A percentile compares a stretch with the other conserved stretches of the same genome.
Conservation (phyloP, 2,329 filamentous ascomycete species). For the Arthrinium phaeospermum region DNA sequence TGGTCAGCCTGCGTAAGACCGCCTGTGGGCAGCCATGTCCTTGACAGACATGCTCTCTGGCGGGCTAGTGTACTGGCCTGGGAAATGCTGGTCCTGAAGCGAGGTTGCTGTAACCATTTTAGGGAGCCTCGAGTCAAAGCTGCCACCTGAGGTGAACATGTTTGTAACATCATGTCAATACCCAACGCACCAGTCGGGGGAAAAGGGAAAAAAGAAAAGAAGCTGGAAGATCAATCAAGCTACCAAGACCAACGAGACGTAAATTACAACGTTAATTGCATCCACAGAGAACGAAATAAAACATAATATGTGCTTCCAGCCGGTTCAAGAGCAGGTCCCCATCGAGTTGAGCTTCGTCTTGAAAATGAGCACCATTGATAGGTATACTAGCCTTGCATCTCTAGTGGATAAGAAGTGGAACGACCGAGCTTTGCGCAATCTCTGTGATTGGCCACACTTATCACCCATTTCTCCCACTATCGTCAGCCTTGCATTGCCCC, state of each 20-base stretch:
- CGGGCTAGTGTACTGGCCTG: not conserved
- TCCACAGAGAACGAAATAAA: not conserved
- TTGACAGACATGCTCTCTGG: constrained; percentile 60
- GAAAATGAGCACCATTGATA: not conserved
- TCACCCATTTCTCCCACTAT: not conserved
- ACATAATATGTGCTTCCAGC: not conserved
- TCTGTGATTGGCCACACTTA: not conserved
- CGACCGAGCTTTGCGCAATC: not conserved
- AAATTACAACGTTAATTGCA: not conserved
- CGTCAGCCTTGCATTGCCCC: constrained; percentile 19
- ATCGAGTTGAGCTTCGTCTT: not conserved
- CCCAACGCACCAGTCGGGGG: not conserved
- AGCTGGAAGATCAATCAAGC: not conserved
- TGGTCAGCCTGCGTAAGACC: constrained; percentile 64
- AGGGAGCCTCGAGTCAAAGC: constrained; percentile 9
- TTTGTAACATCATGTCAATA: constrained; percentile 21
- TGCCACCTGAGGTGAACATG: constrained; percentile 17
- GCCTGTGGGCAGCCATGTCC: constrained; percentile 79
- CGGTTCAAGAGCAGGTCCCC: not conserved
- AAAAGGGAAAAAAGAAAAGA: not conserved
- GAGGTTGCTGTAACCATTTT: not conserved
- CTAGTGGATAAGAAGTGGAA: not conserved
- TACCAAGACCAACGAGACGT: not conserved
- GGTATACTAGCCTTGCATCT: constrained; percentile 20
- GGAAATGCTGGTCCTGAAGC: not conserved